Percentiles rank a stretch among this genome's conserved stretches.
Evolutionary conservation across 352 stramenopile genomes (phyloP).

Genomic region (Thalassiosira hispida): DNA sequence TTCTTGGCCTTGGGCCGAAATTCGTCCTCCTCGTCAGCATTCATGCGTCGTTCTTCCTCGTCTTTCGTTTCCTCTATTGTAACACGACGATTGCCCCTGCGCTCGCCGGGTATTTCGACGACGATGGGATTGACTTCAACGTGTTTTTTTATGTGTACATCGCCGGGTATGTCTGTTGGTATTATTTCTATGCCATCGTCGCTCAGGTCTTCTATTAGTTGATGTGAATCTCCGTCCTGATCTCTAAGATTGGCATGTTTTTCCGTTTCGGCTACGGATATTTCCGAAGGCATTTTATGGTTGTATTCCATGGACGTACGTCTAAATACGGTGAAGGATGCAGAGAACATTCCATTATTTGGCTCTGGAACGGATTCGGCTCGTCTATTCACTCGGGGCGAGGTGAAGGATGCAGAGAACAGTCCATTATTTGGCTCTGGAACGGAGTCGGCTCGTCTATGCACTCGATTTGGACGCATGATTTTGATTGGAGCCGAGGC

Average conservation of each 20-base stretch:
- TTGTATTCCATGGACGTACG: background rate
- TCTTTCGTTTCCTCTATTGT: slow-evolving; percentile 35
- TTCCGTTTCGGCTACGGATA: slow-evolving; percentile 35
- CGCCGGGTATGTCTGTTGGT: background rate
- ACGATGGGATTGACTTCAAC: slow-evolving; percentile 48
- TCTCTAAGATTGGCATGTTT: slow-evolving; percentile 34
- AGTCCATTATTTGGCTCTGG: slow-evolving; percentile 1
- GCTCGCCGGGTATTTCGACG: slow-evolving; percentile 50
- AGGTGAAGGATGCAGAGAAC: background rate
- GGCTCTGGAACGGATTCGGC: slow-evolving; percentile 11
- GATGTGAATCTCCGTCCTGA: background rate
- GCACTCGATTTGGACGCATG: background rate
- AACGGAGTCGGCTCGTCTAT: slow-evolving; percentile 5
- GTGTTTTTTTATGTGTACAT: slow-evolving; percentile 14
- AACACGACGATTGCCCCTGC: background rate
- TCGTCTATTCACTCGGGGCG: background rate
- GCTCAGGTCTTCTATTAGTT: slow-evolving; percentile 20
- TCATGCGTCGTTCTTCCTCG: slow-evolving; percentile 34
- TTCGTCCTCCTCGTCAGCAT: background rate
- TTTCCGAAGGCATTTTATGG: slow-evolving; percentile 33
- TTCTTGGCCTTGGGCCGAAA: slow-evolving; percentile 21
- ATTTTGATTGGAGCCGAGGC: slow-evolving; percentile 2
- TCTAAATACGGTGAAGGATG: background rate
- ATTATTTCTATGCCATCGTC: slow-evolving; percentile 19
- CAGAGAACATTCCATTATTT: background rate